Base-by-base conservation (phyloP, 805 yeast genomes). In the Sugiyamaella boreocaroliniensis region DNA sequence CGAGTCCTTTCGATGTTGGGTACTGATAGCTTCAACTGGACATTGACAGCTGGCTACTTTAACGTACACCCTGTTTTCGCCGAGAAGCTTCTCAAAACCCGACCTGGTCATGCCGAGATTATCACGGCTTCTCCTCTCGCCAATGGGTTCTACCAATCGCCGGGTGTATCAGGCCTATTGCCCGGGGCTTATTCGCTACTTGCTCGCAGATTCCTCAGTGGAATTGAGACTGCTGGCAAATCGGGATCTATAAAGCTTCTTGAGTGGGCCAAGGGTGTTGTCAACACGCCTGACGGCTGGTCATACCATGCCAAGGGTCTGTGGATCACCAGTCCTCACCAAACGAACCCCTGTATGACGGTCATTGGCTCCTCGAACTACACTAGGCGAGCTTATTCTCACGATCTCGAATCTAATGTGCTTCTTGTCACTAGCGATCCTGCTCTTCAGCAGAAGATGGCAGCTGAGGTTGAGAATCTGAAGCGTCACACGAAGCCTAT, bases 241-340 rank as follows among this genome's bases (percentile, higher is more conserved):
- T 68, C 29, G 73, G 76, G 1, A 77, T 74, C 60, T 70, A 81
- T 92, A 29, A 68, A 71, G 16, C 71, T 93, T 40, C 75, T 75
- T 52, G 98, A 92, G 68, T 93, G 99, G 99, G 77, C 79, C 62
- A 81, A 79, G 47, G 99, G 99, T 1, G 72, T 81, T 2, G 96
- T 89, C 2, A 88, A 89, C 64, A 78, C 85, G 7, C 78, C 82
- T 0, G 77, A 74, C 29, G 99, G 99, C 1, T 92, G 99, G 98
- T 87, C 97, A 0, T 93, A 93, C 67, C 99, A 93, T 65, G 98
- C 99, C 12, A 93, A 93, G 65, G 99, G 99, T 1, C 71, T 92
- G 4, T 93, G 98, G 98, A 70, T 87, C 0, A 74, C 79, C 8
- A 72, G 74, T 11, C 85, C 89, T 0, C 74, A 70, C 1, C 85